Evolutionary conservation across 768 basidiomycete genomes (phyloP).

Genomic region (Lentinula aciculospora): DNA sequence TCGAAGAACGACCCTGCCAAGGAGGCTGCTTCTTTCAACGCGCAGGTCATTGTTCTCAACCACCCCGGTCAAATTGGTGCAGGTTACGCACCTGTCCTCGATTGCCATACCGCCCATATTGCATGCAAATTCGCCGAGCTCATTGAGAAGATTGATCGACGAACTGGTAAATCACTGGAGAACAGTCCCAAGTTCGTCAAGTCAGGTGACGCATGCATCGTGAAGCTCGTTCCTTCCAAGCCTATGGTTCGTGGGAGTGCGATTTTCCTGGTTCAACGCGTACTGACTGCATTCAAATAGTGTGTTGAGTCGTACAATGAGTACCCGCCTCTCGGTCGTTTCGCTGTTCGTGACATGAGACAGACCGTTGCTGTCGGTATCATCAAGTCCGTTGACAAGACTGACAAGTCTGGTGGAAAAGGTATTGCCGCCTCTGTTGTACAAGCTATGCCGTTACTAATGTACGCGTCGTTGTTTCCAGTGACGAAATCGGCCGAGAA

Average conservation of each 20-base stretch:
- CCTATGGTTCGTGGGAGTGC: slow-evolving; percentile 56
- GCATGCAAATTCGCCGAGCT: slow-evolving; percentile 99
- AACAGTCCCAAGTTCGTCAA: slow-evolving; percentile 94
- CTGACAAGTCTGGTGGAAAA: slow-evolving; percentile 86
- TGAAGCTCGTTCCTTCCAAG: slow-evolving; percentile 94
- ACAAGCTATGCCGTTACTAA: not conserved
- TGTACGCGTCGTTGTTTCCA: slow-evolving; percentile 22
- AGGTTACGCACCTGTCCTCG: slow-evolving; percentile 97
- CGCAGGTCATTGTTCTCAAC: slow-evolving; percentile 99
- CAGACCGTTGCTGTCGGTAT: slow-evolving; percentile 98
- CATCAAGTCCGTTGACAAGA: slow-evolving; percentile 97
- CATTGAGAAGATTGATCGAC: slow-evolving; percentile 99
- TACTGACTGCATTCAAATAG: slow-evolving; percentile 5
- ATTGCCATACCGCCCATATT: slow-evolving; percentile 99
- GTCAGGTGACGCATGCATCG: slow-evolving; percentile 98
- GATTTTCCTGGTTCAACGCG: slow-evolving; percentile 25
- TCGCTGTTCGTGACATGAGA: slow-evolving; percentile 99
- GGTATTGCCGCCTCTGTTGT: slow-evolving; percentile 28
- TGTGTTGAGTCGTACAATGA: slow-evolving; percentile 91
- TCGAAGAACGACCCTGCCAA: slow-evolving; percentile 99
- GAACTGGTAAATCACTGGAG: slow-evolving; percentile 92
- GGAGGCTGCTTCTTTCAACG: slow-evolving; percentile 98
- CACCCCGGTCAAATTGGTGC: slow-evolving; percentile 99
- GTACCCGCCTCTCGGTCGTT: slow-evolving; percentile 99
- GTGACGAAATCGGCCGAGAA: slow-evolving; percentile 97